phyloP scores from a whole-genome alignment of 2,329 filamentous ascomycete species.

The Helotiales sp. region DNA sequence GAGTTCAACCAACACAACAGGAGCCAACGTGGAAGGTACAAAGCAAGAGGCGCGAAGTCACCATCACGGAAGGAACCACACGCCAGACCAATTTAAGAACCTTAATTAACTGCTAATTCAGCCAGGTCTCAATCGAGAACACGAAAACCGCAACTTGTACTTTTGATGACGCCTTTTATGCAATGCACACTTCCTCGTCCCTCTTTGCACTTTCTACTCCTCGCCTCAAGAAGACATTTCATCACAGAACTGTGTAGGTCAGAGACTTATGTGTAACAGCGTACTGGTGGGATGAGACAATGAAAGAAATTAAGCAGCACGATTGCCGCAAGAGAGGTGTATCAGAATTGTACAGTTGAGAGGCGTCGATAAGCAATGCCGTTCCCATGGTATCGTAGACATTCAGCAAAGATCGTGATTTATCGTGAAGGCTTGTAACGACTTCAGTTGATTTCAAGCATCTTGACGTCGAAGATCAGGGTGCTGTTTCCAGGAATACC shows the following conservation, averaged over 20 bases:
- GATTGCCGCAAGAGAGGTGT: constrained; percentile 22
- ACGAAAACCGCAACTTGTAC: constrained; percentile 22
- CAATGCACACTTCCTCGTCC: constrained; percentile 36
- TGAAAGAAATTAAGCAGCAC: constrained; percentile 19
- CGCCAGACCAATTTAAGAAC: neutral
- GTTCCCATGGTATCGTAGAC: constrained; percentile 17
- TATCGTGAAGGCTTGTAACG: neutral
- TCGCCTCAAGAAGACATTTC: constrained; percentile 27
- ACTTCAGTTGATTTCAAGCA: constrained; percentile 77
- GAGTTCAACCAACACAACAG: neutral
- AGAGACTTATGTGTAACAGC: constrained; percentile 35
- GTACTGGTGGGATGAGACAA: constrained; percentile 13
- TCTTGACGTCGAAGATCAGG: constrained; percentile 88
- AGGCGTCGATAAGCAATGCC: constrained; percentile 21
- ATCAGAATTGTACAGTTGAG: constrained; percentile 33
- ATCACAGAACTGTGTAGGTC: constrained; percentile 33
- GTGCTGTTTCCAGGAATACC: constrained; percentile 92
- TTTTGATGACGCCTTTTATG: constrained; percentile 35
- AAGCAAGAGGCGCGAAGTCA: neutral
- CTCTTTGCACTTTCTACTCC: constrained; percentile 32
- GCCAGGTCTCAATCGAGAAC: constrained; percentile 5
- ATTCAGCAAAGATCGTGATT: constrained; percentile 5
- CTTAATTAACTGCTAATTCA: constrained; percentile 20
- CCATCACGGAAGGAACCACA: neutral
- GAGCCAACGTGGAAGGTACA: neutral